phyloP scores from a whole-genome alignment of 257 asterid genomes.

The Nicotiana benthamiana region DNA sequence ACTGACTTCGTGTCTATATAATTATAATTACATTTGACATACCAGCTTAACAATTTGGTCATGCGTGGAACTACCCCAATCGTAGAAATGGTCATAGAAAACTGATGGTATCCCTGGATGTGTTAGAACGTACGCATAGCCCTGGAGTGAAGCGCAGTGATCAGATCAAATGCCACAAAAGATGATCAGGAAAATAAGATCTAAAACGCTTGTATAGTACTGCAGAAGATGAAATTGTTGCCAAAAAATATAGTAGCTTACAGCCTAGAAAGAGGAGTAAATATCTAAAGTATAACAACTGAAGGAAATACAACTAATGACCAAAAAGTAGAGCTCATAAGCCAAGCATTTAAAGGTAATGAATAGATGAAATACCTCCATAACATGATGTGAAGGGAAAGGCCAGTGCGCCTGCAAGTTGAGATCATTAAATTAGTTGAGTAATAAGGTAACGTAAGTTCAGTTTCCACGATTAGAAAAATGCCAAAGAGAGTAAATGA shows the following conservation, averaged over 20 bases:
- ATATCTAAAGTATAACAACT: background rate
- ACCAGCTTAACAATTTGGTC: slow-evolving; percentile 88
- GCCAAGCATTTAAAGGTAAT: background rate
- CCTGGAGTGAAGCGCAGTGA: slow-evolving; percentile 31
- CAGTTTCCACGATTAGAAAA: background rate
- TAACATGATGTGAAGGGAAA: slow-evolving; percentile 70
- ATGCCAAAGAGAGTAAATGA: background rate
- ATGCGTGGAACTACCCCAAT: slow-evolving; percentile 54
- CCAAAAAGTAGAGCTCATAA: background rate
- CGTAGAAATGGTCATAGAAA: slow-evolving; percentile 84
- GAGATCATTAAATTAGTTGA: slow-evolving; percentile 8
- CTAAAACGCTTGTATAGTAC: background rate
- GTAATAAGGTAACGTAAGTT: background rate
- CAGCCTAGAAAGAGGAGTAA: background rate
- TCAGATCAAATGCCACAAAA: background rate
- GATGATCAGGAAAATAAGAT: background rate
- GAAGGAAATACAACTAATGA: background rate
- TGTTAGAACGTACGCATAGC: slow-evolving; percentile 78
- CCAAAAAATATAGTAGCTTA: background rate
- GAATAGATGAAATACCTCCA: slow-evolving; percentile 56
- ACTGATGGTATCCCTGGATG: slow-evolving; percentile 92
- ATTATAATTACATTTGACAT: slow-evolving; percentile 9
- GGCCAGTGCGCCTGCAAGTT: slow-evolving; percentile 98
- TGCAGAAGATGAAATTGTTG: background rate
- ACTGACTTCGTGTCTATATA: background rate